Conservation (phyloP, 2,329 filamentous ascomycete species). For the Fusarium domesticum region DNA sequence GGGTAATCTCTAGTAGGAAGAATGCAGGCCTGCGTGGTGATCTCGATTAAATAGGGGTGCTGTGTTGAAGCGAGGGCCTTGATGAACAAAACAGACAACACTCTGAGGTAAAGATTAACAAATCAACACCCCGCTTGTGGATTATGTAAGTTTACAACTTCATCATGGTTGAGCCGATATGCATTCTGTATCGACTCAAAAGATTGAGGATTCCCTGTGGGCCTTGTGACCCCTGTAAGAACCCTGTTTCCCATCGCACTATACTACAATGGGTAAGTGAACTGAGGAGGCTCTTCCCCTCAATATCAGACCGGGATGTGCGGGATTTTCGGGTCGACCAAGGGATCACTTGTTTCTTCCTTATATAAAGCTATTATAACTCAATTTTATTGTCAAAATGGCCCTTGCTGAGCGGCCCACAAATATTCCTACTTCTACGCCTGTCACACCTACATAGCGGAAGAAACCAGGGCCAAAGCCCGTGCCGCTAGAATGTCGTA, state of each 20-base stretch:
- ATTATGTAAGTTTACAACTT: too few relatives aligned
- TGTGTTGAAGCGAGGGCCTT: too few relatives aligned
- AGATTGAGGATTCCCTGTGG: neutral
- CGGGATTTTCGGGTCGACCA: neutral
- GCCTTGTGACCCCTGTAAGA: neutral
- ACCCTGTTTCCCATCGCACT: neutral
- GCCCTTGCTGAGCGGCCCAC: neutral
- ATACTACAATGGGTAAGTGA: neutral
- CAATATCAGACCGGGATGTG: neutral
- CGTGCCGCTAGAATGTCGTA: neutral
- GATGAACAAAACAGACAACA: too few relatives aligned
- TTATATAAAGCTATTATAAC: neutral
- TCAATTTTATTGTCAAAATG: neutral
- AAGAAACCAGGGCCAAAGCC: neutral
- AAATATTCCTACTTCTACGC: neutral
- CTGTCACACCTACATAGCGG: neutral
- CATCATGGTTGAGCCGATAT: too few relatives aligned
- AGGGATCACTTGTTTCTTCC: neutral
- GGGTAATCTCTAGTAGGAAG: too few relatives aligned
- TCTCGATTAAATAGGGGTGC: too few relatives aligned
- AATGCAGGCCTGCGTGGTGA: too few relatives aligned
- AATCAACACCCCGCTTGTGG: too few relatives aligned
- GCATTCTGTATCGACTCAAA: neutral
- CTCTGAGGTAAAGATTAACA: too few relatives aligned
- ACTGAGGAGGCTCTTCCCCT: neutral